A percentile compares a stretch with the other conserved stretches of the same genome.
phyloP scores from a whole-genome alignment of 108 stramenopile species.

The Nannochloropsis oceanica region DNA sequence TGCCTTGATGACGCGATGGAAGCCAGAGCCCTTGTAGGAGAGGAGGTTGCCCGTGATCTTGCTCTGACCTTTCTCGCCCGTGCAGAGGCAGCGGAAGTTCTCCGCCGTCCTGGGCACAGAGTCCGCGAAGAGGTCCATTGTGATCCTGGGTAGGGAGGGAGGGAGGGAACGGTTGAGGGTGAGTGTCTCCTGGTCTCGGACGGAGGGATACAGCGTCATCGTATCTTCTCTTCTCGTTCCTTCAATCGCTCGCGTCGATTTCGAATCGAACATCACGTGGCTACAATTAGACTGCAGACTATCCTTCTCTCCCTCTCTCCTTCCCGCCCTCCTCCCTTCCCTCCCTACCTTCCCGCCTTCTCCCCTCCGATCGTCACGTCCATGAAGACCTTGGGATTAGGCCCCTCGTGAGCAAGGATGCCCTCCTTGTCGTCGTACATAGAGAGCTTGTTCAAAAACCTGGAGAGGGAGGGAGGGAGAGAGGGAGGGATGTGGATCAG shows the following conservation, averaged over 20 bases:
- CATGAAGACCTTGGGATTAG: constrained; percentile 3
- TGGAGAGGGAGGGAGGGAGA: not conserved
- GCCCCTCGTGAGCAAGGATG: constrained; percentile 16
- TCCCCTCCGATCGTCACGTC: not conserved
- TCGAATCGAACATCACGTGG: too few species aligned
- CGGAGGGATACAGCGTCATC: too few species aligned
- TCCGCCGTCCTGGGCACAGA: constrained; percentile 87
- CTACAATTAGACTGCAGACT: too few species aligned
- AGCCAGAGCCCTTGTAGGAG: constrained; percentile 62
- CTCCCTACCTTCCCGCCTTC: not conserved
- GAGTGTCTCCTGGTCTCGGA: too few species aligned
- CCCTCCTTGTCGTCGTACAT: constrained; percentile 88
- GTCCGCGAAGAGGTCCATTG: constrained; percentile 71
- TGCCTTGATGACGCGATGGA: constrained; percentile 86
- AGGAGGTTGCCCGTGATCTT: constrained; percentile 18
- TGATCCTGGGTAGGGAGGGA: constrained; percentile 8
- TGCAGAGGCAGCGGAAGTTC: constrained; percentile 86
- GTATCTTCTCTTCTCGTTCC: too few species aligned
- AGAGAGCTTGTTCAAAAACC: constrained; percentile 59
- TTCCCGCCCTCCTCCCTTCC: too few species aligned
- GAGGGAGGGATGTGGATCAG: not conserved
- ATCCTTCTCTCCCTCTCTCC: too few species aligned
- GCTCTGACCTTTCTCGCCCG: constrained; percentile 52
- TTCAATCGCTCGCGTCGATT: too few species aligned
- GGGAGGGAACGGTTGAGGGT: not conserved